Base-by-base conservation (phyloP, 768 basidiomycete species). In the Leucosporidium yakuticum region DNA sequence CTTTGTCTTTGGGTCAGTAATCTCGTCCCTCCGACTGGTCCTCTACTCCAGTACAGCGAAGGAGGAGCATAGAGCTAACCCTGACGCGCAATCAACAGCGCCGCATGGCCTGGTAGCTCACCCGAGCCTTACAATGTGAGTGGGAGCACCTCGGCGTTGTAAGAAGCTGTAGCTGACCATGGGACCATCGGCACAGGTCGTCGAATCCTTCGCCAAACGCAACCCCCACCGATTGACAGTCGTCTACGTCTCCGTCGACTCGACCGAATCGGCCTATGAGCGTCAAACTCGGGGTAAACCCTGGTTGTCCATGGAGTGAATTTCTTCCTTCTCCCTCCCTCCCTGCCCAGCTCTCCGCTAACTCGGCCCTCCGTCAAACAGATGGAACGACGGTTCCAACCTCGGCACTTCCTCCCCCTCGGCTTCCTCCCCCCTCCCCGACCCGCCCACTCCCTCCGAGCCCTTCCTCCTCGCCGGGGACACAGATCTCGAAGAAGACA, bases 381-480 rank as follows among this genome's bases (percentile, higher is more conserved):
- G 68, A 49, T 74, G 71, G 71, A 71, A 73, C 65, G 74, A 75
- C 60, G 74, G 74, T 19, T 66, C 63, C 9, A 74, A 66, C 55
- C 21, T 60, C 36, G 27, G 36, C 15, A 27, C 31, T 14, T 19
- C 19, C 25, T 49, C 56, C 0, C 53, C 63, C 2, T 44, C 39
- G 3, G 8, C 39, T 3, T 44, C 21, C 7, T 27, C 25, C 19
- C 51, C 25, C 21, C 66, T 5, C 21, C 32, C 0, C 27, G 51
- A 14, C 31, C 23, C 25, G 12, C 48, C 21, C 11, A 48, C 34
- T 14, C 48, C 29, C 47, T 14, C 59, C 25, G 74, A 75, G 36
- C 65, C 67, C 53, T 75, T 67, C 70, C 73, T 75, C 57, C 65
- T 75, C 32, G 69, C 73, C 12, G 62, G 60, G 47, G 74, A 75